Base-by-base conservation (phyloP, 2,329 filamentous ascomycete genomes). In the Myotisia sp. region DNA sequence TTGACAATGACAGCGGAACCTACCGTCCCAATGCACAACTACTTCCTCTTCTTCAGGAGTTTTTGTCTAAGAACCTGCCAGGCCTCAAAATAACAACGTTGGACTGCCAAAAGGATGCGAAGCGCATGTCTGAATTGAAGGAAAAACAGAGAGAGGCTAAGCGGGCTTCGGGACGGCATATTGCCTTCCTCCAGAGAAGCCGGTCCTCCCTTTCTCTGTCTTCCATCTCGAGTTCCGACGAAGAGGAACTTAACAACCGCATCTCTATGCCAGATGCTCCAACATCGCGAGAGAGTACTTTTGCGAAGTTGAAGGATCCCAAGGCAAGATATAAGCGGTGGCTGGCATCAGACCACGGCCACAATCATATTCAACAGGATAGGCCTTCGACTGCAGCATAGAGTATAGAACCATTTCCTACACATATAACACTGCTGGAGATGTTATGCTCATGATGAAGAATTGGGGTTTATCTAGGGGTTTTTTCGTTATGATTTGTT, bases 1-100 rank as follows among this genome's bases (percentile, higher is more conserved):
- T 95, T 50, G 87, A 95, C 62, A 95, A 95, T 49, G 87, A 93
- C 56, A 84, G 77, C 36, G 87, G 87, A 7, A 95, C 87, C 0
- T 95, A 95, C 55, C 73, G 87, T 0, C 87, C 87, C 0, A 84
- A 92, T 50, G 79, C 79, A 37, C 68, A 75, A 7, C 66, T 82
- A 6, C 68, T 95, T 1, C 80, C 81, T 0, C 53, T 76, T 1
- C 64, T 95, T 1, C 74, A 77, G 34, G 50, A 64, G 7, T 92
- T 84, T 50, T 58, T 95, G 2, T 61, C 75, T 20, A 56, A 55
- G 16, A 84, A 87, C 44, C 74, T 94, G 21, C 81, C 82, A 0
- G 84, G 82, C 0, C 60, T 95, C 1, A 74, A 79, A 33, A 64
- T 93, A 29, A 64, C 76, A 0, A 74, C 74, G 0, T 71, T 87